Evolutionary conservation across 2,329 filamentous ascomycete species (phyloP).

Genomic region (Apiospora hydei): DNA sequence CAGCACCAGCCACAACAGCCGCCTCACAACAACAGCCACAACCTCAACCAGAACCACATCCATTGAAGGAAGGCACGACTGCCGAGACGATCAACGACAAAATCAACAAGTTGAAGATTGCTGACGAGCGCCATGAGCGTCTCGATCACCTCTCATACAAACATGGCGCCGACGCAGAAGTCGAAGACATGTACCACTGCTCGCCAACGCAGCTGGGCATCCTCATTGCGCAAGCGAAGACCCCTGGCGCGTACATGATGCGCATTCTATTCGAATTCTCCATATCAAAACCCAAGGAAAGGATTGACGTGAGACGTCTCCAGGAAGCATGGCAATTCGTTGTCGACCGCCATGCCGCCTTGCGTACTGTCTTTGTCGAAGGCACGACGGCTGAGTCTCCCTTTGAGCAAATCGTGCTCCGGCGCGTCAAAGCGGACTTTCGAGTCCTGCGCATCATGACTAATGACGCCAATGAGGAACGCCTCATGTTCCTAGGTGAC

Average conservation of each 20-base stretch:
- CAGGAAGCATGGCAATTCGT: constrained; percentile 25
- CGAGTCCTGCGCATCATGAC: constrained; percentile 8
- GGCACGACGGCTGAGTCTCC: constrained; percentile 23
- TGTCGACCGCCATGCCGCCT: constrained; percentile 24
- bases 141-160: constrained; percentile 17
- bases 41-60: not conserved
- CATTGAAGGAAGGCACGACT: not conserved
- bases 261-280: not conserved
- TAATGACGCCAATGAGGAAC: not conserved
- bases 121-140: constrained; percentile 1
- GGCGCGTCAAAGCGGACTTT: constrained; percentile 23
- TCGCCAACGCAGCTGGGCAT: constrained; percentile 12
- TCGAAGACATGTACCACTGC: constrained; percentile 21
- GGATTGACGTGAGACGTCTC: constrained; percentile 15
- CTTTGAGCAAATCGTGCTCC: constrained; percentile 26
- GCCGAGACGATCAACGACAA: not conserved
- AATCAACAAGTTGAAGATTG: not conserved
- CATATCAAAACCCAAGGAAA: not conserved
- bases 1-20: not conserved
- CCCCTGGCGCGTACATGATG: constrained; percentile 17
- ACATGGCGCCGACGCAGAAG: constrained; percentile 14
- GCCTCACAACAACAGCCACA: constrained; percentile 4
- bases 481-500: not conserved
- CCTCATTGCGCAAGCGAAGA: not conserved
- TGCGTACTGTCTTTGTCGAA: constrained; percentile 27